phyloP scores from a whole-genome alignment of 768 basidiomycete species.

The Ramaria sp. region DNA sequence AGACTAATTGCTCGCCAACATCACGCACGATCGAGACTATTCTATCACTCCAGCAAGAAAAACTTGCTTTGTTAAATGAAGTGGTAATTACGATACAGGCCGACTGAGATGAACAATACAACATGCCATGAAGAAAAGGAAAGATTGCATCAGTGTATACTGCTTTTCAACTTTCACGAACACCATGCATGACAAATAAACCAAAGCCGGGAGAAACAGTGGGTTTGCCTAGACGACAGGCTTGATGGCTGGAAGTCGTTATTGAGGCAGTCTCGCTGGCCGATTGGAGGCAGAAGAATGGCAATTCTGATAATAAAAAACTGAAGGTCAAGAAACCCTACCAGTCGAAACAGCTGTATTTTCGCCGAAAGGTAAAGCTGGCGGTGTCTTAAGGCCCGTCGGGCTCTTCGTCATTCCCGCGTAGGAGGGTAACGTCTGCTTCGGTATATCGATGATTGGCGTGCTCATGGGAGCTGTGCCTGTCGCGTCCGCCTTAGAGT shows the following conservation, averaged over 20 bases:
- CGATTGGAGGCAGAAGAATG: neutral
- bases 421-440: constrained; percentile 27
- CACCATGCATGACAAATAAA: neutral
- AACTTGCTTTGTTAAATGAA: neutral
- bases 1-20: too few species aligned
- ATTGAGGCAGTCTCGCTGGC: neutral
- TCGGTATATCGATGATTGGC: constrained; percentile 19
- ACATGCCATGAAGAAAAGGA: neutral
- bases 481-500: constrained; percentile 16
- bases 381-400: constrained; percentile 45
- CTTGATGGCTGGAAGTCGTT: neutral
- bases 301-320: neutral
- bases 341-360: constrained; percentile 41
- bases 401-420: constrained; percentile 28
- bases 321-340: neutral
- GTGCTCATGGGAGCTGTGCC: constrained; percentile 22
- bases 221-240: neutral
- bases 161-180: neutral
- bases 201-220: neutral
- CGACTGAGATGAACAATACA: neutral
- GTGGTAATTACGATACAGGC: constrained; percentile 3
- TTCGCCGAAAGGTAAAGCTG: constrained; percentile 45
- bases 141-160: neutral
- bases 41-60: too few species aligned
- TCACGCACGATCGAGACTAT: too few species aligned